These are phyloP conservation scores for Moesziomyces antarcticus DNA, from an alignment of 1,284 basidiomycete species.

Conservation along the genomic window DNA sequence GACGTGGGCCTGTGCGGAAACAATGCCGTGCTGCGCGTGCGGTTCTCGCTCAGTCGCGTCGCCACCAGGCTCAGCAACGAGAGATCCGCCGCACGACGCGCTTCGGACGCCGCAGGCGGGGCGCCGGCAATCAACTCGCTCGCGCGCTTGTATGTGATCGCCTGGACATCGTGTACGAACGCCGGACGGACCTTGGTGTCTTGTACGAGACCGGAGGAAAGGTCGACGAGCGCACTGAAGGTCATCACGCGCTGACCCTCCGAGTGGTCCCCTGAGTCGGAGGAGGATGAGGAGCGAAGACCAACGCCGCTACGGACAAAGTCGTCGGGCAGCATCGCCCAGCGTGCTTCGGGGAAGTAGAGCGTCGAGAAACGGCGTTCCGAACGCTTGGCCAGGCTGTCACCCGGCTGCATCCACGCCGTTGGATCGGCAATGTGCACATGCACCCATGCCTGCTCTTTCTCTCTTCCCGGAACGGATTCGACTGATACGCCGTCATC, in stretches of 20 bases:
- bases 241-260: constrained; percentile 74
- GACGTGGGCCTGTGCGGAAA: constrained; percentile 2
- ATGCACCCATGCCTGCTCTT: constrained; percentile 78
- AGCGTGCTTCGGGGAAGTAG: constrained; percentile 57
- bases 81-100: constrained; percentile 65
- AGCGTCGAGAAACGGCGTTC: constrained; percentile 46
- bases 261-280: constrained; percentile 67
- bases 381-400: constrained; percentile 70
- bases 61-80: constrained; percentile 68
- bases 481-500: constrained; percentile 90
- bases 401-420: constrained; percentile 77
- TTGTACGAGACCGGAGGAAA: constrained; percentile 74
- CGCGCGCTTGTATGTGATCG: constrained; percentile 78
- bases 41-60: constrained; percentile 48
- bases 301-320: constrained; percentile 61
- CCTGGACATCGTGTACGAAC: constrained; percentile 77
- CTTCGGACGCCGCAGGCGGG: neutral
- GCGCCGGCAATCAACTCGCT: constrained; percentile 53
- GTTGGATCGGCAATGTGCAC: constrained; percentile 95
- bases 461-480: constrained; percentile 69
- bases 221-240: constrained; percentile 81
- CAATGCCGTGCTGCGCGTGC: constrained; percentile 8
- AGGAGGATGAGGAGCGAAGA: constrained; percentile 9
- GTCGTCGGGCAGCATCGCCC: constrained; percentile 72
- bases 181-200: constrained; percentile 80